Base-by-base conservation (phyloP, 305 asterid genomes). In the Solanum hybrid region DNA sequence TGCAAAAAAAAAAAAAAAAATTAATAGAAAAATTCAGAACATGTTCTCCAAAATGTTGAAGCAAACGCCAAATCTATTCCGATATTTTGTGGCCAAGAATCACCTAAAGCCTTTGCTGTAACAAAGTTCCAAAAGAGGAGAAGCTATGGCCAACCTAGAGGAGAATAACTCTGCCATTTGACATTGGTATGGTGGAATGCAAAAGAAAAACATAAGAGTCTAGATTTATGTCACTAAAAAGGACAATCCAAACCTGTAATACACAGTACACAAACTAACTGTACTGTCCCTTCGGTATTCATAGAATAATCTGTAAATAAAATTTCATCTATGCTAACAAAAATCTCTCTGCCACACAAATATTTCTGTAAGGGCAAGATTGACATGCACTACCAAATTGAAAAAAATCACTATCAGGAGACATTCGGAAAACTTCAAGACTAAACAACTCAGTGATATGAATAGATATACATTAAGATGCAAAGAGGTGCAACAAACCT, bases 401-500 rank as follows among this genome's bases (percentile, higher is more conserved):
- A 60, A 46, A 34, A 32, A 32, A 7, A 60, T 60, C 34, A 22
- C 51, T 85, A 4, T 35, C 77, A 85, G 51, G 51, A 85, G 20
- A 22, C 14, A 85, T 60, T 20, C 42, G 26, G 32, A 22, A 10
- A 32, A 56, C 51, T 32, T n/a, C 12, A 85, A 32, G 14, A 85
- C 40, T 22, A 6, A 51, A 51, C 31, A 84, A 84, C 22, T 84
- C 20, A 2, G 9, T 31, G 87, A 84, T 40, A 31, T 88, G 77
- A 60, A 42, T 42, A 42, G 60, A 60, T 79, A 88, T 26, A 79
- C 17, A 78, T 60, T 26, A 85, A 31, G 85, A 76, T 51, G 7
- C 14, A 38, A 42, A 89, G 82, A 35, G 78, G 8, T 64, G 88
- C 36, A 89, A 91, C 91, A 91, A 89, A 96, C 99, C 98, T 98